Evolutionary conservation across 1,139 yeast species (phyloP).

Genomic region (Casaregolazyma suthepensis): DNA sequence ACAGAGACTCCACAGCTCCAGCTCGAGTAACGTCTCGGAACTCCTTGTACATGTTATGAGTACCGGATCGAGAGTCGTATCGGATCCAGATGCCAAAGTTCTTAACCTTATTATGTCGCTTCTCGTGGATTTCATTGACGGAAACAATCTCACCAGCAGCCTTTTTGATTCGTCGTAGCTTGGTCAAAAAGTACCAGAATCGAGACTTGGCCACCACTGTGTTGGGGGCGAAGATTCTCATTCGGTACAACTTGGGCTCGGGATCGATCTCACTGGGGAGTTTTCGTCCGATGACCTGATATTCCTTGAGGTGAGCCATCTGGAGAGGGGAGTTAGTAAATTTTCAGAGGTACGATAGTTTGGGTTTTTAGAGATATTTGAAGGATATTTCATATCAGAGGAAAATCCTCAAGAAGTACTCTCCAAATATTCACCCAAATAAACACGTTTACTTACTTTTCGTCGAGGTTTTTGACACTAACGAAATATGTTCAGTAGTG

Average conservation of each 20-base stretch:
- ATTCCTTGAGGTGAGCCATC: slow-evolving; percentile 84
- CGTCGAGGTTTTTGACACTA: slow-evolving; percentile 9
- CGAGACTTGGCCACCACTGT: slow-evolving; percentile 99
- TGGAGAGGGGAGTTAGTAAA: slow-evolving; percentile 7
- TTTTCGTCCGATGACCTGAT: slow-evolving; percentile 99
- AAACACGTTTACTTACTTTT: neutral
- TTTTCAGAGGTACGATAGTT: neutral
- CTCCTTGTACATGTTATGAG: slow-evolving; percentile 99
- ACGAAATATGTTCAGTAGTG: slow-evolving; percentile 6
- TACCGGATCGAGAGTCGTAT: slow-evolving; percentile 99
- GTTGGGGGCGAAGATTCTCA: slow-evolving; percentile 99
- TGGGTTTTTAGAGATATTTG: neutral
- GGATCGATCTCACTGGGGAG: slow-evolving; percentile 98
- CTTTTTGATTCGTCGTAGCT: slow-evolving; percentile 99
- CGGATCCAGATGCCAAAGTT: slow-evolving; percentile 99
- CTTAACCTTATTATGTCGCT: slow-evolving; percentile 98
- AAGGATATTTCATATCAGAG: neutral
- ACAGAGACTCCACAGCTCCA: slow-evolving; percentile 97
- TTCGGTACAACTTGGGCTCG: slow-evolving; percentile 99
- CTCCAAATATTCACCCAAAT: neutral
- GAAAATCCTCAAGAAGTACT: neutral
- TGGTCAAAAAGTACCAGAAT: slow-evolving; percentile 99
- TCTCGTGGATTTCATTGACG: slow-evolving; percentile 84
- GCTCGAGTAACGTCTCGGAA: slow-evolving; percentile 99
- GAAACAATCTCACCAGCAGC: slow-evolving; percentile 99